Base-by-base conservation (phyloP, 2,329 filamentous ascomycete species). In the Epichloe sp. region DNA sequence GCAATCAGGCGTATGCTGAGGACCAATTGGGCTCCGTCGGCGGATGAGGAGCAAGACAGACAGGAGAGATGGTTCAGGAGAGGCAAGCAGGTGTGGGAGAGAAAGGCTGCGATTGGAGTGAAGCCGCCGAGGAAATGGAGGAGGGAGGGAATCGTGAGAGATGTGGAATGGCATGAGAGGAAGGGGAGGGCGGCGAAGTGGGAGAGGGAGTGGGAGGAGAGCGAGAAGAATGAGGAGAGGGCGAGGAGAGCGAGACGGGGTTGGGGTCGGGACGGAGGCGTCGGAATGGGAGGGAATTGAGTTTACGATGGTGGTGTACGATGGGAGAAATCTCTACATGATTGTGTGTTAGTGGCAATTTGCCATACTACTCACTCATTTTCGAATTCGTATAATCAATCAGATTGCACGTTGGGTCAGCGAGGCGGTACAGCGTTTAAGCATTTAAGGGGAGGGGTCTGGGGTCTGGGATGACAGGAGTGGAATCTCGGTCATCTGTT, bases 1-100 rank as follows among this genome's bases (percentile, higher is more conserved):
- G 87, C 83, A 1, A 86, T 97, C 53, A 82, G 90, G 11, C 79
- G 93, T 37, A 95, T 98, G 49, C 71, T 98, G 55, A 88, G 79
- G 70, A 80, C 79, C 64, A 89, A 87, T 54, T 93, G 87, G 83
- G 68, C 69, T 59, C 82, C 86, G 3, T 72, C 63, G 7, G 72
- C 75, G 26, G 74, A 80, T 49, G 77, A 83, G 60, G 77, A 82
- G 54, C 63, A 73, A 53, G 68, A 76, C 3, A 74, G 81, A 50
- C 77, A 82, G 61, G 67, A 71, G 57, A 70, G 82, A 23, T 85
- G 82, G 82, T 76, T 78, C 60, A 72, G 73, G 17, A 72, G 82
- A 49, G 82, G 82, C 53, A 73, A 76, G 66, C 62, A 65, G 47
- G 73, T 85, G 52, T 85, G 81, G 80, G 63, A 69, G 56, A 68